Base-by-base conservation (phyloP, 441 rosid genomes). In the Erodium texanum region DNA sequence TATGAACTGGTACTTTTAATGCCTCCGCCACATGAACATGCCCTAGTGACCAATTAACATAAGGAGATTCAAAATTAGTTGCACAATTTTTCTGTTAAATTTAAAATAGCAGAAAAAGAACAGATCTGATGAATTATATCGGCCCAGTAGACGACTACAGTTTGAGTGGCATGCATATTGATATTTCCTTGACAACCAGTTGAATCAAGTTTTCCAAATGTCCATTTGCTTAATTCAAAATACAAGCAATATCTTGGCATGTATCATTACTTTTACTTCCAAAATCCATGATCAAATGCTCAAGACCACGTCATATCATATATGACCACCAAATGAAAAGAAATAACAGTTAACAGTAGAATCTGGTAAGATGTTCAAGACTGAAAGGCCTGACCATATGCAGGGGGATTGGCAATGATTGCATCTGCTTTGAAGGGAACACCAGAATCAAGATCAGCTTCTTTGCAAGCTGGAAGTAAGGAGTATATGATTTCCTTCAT, bases 321-420 rank as follows among this genome's bases (percentile, higher is more conserved):
- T 62, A 59, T 50, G 18, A 62, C 10, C 71, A 72, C n/a, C 4
- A 59, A 64, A 20, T 7, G 12, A 61, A 48, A 34, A 67, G 20
- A 56, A 27, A 67, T 66, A 52, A 41, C 12, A 61, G 22, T 54
- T 19, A 66, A 61, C 23, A 38, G 24, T 6, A 63, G 4, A 64
- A 24, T 22, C 24, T 12, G 9, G 68, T 32, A 63, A 64, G 15
- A 64, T 23, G 69, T 29, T 29, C 69, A 62, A 67, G 76, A 48
- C 63, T 43, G 52, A 65, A 34, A 74, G 72, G 61, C 72, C 83
- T 72, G 70, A 95, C 99, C 99, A 66, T 87, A 95, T 19, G 99
- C 97, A 66, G 97, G 98, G 73, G 99, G 99, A 67, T 95, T 95
- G 71, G 98, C 99, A 75, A 95, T 95, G 67, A 95, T 95, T 61